phyloP scores from a whole-genome alignment of 1,139 yeast genomes.

The Suhomyces bolitotheri region DNA sequence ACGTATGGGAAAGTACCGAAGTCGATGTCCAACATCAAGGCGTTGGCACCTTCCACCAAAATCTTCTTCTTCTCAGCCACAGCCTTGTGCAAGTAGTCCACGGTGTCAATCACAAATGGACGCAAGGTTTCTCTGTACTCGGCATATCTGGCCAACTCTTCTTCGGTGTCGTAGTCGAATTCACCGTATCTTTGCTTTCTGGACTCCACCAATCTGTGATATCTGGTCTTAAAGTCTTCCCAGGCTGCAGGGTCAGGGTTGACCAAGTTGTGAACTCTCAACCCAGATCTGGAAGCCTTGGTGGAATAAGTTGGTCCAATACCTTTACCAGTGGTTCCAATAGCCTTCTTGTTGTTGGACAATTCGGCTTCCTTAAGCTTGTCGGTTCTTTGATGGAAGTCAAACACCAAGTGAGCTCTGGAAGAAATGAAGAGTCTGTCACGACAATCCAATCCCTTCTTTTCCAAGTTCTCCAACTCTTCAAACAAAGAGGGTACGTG shows the following conservation, averaged over 20 bases:
- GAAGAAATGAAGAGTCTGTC: conserved; percentile 85
- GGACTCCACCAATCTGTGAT: conserved; percentile 73
- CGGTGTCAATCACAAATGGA: conserved; percentile 93
- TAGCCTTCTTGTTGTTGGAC: conserved; percentile 77
- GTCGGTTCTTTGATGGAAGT: conserved; percentile 96
- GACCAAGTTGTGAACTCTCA: conserved; percentile 94
- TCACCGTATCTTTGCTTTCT: conserved; percentile 90
- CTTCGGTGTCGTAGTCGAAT: conserved; percentile 83
- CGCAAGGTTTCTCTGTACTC: conserved; percentile 68
- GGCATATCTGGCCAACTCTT: conserved; percentile 76
- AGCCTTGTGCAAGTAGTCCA: conserved; percentile 86
- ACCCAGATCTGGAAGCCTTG: conserved; percentile 94
- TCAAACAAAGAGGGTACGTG: conserved; percentile 91
- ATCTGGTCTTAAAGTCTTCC: conserved; percentile 83
- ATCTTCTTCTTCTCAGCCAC: conserved; percentile 77
- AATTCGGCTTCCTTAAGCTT: conserved; percentile 93
- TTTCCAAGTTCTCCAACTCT: conserved; percentile 78
- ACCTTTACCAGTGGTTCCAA: conserved; percentile 99
- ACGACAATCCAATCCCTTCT: conserved; percentile 77
- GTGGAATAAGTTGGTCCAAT: conserved; percentile 98
- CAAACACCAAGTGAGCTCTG: conserved; percentile 95
- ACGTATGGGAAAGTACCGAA: conserved; percentile 98
- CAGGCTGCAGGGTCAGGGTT: conserved; percentile 88
- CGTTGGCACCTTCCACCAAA: conserved; percentile 97
- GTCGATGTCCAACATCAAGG: conserved; percentile 95